These are phyloP conservation scores for Penicillium brasilianum DNA, from an alignment of 2,329 filamentous ascomycete species.

Conservation along the genomic window DNA sequence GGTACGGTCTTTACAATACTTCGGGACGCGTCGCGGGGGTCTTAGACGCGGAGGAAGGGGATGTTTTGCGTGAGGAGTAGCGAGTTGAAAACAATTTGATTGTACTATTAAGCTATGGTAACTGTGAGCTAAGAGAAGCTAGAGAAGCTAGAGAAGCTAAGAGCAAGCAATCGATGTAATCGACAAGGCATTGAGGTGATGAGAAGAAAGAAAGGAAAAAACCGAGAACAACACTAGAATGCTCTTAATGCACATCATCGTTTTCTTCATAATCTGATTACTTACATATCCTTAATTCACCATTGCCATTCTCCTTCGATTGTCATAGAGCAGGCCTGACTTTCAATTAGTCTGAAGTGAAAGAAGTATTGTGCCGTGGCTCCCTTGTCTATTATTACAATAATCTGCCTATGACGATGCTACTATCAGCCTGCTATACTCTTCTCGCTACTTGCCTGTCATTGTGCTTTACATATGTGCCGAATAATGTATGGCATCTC, in stretches of 20 bases:
- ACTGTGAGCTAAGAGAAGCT: not conserved
- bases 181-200: not conserved
- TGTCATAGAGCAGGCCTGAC: too few relatives aligned
- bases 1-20: not conserved
- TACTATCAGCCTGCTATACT: too few relatives aligned
- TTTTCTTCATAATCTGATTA: not conserved
- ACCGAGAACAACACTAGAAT: not conserved
- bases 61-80: not conserved
- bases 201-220: too few relatives aligned
- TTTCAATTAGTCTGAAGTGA: too few relatives aligned
- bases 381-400: too few relatives aligned
- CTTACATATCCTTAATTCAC: not conserved
- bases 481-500: not conserved
- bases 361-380: too few relatives aligned
- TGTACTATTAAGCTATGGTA: not conserved
- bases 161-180: not conserved
- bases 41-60: not conserved
- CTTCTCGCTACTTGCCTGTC: too few relatives aligned
- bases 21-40: not conserved
- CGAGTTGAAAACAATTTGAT: not conserved
- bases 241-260: not conserved
- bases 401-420: too few relatives aligned
- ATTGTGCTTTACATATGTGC: not conserved
- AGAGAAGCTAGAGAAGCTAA: not conserved
- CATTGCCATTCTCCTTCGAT: not conserved